phyloP scores from a whole-genome alignment of 1,139 yeast genomes.

The Pichia sp. region DNA sequence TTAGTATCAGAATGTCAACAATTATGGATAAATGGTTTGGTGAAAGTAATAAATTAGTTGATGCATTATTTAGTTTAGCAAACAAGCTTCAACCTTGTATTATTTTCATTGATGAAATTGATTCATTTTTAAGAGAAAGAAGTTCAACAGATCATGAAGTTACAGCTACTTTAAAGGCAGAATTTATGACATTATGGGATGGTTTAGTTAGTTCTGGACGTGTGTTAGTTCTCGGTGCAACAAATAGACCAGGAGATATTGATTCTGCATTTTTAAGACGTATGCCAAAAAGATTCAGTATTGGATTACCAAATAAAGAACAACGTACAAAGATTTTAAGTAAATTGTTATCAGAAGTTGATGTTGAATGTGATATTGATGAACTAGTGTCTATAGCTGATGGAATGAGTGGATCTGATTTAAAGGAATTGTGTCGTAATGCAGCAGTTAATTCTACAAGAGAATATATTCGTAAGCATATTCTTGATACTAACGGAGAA shows the following conservation, averaged over 20 bases:
- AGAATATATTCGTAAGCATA: conserved; percentile 59
- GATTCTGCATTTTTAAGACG: conserved; percentile 90
- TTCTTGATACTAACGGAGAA: conserved; percentile 37
- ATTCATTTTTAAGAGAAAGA: conserved; percentile 85
- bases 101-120: conserved; percentile 93
- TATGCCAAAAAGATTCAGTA: conserved; percentile 85
- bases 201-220: conserved; percentile 77
- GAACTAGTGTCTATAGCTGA: conserved; percentile 57
- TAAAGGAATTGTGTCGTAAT: conserved; percentile 84
- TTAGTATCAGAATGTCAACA: conserved; percentile 88
- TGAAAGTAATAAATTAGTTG: conserved; percentile 89
- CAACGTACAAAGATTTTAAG: conserved; percentile 68
- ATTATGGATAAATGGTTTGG: conserved; percentile 99
- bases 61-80: conserved; percentile 88
- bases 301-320: conserved; percentile 60
- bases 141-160: conserved; percentile 86
- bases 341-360: conserved; percentile 61
- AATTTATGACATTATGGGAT: conserved; percentile 97
- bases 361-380: conserved; percentile 58
- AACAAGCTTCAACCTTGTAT: conserved; percentile 90
- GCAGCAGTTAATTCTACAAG: conserved; percentile 89
- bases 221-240: conserved; percentile 87
- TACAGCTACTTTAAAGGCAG: conserved; percentile 93
- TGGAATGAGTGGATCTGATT: conserved; percentile 86
- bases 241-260: conserved; percentile 86